A percentile compares a stretch with the other conserved stretches of the same genome.
Evolutionary conservation across 2,329 filamentous ascomycete genomes (phyloP).

Genomic region (Celoporthe dispersa): DNA sequence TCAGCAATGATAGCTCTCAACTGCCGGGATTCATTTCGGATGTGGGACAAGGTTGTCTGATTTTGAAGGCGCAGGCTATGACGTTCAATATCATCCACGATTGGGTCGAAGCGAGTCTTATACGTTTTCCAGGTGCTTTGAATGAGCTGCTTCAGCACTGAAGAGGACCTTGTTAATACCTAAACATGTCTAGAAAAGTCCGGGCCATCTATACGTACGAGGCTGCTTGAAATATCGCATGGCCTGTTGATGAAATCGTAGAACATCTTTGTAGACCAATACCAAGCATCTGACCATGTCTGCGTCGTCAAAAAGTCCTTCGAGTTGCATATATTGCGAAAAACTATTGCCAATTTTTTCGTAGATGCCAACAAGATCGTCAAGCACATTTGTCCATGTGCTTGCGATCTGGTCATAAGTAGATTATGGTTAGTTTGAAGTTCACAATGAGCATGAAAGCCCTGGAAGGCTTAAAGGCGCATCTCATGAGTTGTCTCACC

Average conservation of each 20-base stretch:
- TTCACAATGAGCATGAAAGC: no score
- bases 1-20: not conserved
- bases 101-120: constrained; percentile 34
- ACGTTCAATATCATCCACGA: constrained; percentile 37
- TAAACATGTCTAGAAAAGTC: not conserved
- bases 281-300: not conserved
- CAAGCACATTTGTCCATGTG: constrained; percentile 6
- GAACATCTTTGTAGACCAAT: constrained; percentile 10
- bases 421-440: no score
- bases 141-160: constrained; percentile 41
- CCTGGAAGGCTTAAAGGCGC: not conserved
- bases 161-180: not conserved
- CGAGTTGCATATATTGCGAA: constrained; percentile 1
- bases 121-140: constrained; percentile 40
- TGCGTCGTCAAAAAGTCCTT: constrained; percentile 8
- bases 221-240: constrained; percentile 18
- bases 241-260: constrained; percentile 16
- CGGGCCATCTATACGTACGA: not conserved
- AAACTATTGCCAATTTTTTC: constrained; percentile 18
- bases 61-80: constrained; percentile 39
- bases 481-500: not conserved
- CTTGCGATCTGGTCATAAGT: not conserved
- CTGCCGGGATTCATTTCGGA: constrained; percentile 30
- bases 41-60: constrained; percentile 36
- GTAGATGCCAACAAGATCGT: constrained; percentile 15